Conservation (phyloP, 2,329 filamentous ascomycete species). For the Cytospora piceicola region DNA sequence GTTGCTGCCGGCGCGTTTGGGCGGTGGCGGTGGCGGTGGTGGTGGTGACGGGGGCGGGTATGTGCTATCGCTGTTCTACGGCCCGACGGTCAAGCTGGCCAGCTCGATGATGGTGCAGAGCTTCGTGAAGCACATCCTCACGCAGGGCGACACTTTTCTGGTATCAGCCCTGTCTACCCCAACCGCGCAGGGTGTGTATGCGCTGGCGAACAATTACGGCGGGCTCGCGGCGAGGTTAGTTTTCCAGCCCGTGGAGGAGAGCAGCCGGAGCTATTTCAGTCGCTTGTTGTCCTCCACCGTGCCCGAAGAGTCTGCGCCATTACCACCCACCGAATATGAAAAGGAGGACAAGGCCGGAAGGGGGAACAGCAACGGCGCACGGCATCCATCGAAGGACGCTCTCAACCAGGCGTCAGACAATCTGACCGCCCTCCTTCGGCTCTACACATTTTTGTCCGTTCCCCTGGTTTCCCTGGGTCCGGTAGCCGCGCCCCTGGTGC, state of each 20-base stretch:
- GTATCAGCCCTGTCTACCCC: slow-evolving; percentile 78
- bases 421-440: slow-evolving; percentile 66
- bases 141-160: slow-evolving; percentile 90
- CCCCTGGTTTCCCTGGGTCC: slow-evolving; percentile 74
- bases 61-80: slow-evolving; percentile 66
- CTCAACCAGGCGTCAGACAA: slow-evolving; percentile 52
- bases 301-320: slow-evolving; percentile 44
- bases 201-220: slow-evolving; percentile 92
- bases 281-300: slow-evolving; percentile 62
- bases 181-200: slow-evolving; percentile 86
- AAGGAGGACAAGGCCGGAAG: slow-evolving; percentile 24
- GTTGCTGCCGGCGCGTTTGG: slow-evolving; percentile 57
- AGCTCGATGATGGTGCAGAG: slow-evolving; percentile 87
- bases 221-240: slow-evolving; percentile 85
- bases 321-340: slow-evolving; percentile 31
- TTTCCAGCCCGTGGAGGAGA: slow-evolving; percentile 95
- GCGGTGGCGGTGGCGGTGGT: slow-evolving; percentile 12
- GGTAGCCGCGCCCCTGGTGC: slow-evolving; percentile 70
- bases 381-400: slow-evolving; percentile 30
- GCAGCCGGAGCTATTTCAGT: slow-evolving; percentile 86
- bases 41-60: slow-evolving; percentile 44
- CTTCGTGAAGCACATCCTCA: slow-evolving; percentile 88
- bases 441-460: slow-evolving; percentile 76
- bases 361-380: slow-evolving; percentile 16
- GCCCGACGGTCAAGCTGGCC: slow-evolving; percentile 71